These are phyloP conservation scores for Eucalyptus polybractea DNA, from an alignment of 345 rosid species.

Conservation along the genomic window DNA sequence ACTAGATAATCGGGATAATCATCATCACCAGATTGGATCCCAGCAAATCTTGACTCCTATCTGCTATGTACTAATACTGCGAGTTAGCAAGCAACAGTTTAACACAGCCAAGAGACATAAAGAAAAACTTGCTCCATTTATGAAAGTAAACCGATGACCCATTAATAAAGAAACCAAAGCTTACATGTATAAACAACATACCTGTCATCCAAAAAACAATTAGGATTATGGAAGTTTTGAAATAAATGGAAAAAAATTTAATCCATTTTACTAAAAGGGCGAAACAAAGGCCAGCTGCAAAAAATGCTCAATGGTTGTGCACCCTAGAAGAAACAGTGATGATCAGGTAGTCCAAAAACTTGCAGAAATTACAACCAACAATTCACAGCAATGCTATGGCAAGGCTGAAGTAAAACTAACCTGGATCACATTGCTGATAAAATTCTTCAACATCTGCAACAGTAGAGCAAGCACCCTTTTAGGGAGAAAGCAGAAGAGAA, in stretches of 20 bases:
- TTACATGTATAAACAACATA: background rate
- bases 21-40: background rate
- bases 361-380: background rate
- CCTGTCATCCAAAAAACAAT: background rate
- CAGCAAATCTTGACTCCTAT: background rate
- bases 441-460: constrained; percentile 54
- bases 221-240: background rate
- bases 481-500: background rate
- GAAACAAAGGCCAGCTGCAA: background rate
- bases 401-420: constrained; percentile 15
- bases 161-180: background rate
- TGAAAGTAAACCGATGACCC: background rate
- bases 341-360: background rate
- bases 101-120: background rate
- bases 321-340: background rate
- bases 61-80: background rate
- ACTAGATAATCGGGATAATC: background rate
- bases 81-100: background rate
- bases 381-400: background rate
- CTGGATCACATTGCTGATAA: constrained; percentile 60
- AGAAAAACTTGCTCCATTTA: background rate
- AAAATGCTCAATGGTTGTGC: background rate
- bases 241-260: background rate
- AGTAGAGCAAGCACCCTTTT: background rate
- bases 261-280: background rate